A percentile compares a stretch with the other conserved stretches of the same genome.
Evolutionary conservation across 2,329 filamentous ascomycete species (phyloP).

Genomic region (Rhynchosporium graminicola): DNA sequence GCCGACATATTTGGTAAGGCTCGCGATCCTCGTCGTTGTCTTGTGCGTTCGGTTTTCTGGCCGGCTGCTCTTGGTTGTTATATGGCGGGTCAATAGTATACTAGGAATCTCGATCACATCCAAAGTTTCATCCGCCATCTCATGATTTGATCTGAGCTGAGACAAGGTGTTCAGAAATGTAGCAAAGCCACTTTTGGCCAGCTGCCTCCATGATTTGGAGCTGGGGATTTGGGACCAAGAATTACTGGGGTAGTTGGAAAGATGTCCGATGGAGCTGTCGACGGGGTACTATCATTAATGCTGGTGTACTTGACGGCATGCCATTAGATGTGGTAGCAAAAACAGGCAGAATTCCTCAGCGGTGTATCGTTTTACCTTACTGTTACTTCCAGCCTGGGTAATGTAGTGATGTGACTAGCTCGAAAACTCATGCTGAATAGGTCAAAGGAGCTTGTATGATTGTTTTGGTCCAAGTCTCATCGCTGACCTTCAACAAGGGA

Average conservation of each 20-base stretch:
- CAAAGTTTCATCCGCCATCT: too few species aligned
- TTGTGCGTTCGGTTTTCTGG: too few species aligned
- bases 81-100: too few species aligned
- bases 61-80: too few species aligned
- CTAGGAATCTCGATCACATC: too few species aligned
- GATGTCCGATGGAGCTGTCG: too few species aligned
- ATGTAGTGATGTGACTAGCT: background rate
- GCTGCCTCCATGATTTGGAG: conserved; percentile 1
- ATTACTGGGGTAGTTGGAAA: background rate
- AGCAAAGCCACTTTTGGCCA: conserved; percentile 13
- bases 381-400: background rate
- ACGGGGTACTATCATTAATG: background rate
- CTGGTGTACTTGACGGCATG: conserved; percentile 1
- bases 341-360: background rate
- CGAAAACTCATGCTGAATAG: background rate
- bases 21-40: too few species aligned
- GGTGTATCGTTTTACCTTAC: background rate
- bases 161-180: background rate
- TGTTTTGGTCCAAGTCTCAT: background rate
- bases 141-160: background rate
- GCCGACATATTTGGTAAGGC: too few species aligned
- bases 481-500: background rate
- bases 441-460: background rate
- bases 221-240: conserved; percentile 11
- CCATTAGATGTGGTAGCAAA: conserved; percentile 7